Percentiles rank a stretch among this genome's conserved stretches.
Conservation (phyloP, 2,329 filamentous ascomycete genomes). For the Venturia nashicola region DNA sequence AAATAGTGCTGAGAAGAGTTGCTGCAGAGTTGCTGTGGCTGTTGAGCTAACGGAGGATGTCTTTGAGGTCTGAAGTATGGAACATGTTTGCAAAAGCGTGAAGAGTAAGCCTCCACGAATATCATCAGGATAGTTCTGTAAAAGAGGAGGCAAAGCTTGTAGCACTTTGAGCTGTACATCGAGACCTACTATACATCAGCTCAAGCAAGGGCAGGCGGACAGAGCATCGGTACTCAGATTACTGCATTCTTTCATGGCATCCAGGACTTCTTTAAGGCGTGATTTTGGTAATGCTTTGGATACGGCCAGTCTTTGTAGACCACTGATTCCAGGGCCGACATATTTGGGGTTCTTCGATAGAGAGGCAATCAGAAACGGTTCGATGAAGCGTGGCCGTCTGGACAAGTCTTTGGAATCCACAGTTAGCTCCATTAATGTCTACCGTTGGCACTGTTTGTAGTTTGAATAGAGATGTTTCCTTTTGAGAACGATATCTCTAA, state of each 20-base stretch:
- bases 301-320: constrained; percentile 78
- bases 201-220: background rate
- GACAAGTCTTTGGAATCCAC: constrained; percentile 53
- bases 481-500: too few species aligned
- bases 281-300: constrained; percentile 66
- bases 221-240: constrained; percentile 37
- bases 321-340: constrained; percentile 74
- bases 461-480: background rate
- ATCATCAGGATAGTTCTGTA: constrained; percentile 81
- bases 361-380: constrained; percentile 90
- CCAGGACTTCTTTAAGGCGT: constrained; percentile 73
- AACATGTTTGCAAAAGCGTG: constrained; percentile 78
- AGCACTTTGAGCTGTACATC: constrained; percentile 95
- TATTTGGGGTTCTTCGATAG: constrained; percentile 83
- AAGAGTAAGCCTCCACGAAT: constrained; percentile 72
- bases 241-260: constrained; percentile 76
- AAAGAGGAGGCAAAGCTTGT: constrained; percentile 75
- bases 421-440: background rate
- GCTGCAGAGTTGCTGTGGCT: constrained; percentile 89
- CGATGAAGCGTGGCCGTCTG: constrained; percentile 70
- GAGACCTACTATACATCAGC: constrained; percentile 34
- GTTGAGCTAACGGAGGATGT: constrained; percentile 91
- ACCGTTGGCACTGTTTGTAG: background rate
- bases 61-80: constrained; percentile 80
- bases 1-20: constrained; percentile 83